These are phyloP conservation scores for Clausena lansium DNA, from an alignment of 345 rosid species.

Conservation along the genomic window DNA sequence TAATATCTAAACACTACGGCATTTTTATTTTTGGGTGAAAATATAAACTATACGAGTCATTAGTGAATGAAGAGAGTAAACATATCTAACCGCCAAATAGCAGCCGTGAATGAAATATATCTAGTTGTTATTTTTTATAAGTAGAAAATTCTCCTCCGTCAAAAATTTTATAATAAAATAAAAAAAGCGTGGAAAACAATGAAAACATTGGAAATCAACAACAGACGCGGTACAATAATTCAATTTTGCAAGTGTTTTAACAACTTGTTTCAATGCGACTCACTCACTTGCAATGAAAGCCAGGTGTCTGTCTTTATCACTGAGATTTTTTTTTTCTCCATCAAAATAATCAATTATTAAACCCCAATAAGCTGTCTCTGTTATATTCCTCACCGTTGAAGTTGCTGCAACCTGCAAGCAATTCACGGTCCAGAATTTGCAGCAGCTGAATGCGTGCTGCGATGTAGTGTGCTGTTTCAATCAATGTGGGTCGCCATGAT, in stretches of 20 bases:
- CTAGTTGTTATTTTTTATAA: background rate
- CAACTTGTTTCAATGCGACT: background rate
- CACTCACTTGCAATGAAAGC: too few relatives aligned
- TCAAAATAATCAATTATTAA: background rate
- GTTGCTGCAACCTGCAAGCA: slow-evolving; percentile 5
- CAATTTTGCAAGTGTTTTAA: slow-evolving; percentile 1
- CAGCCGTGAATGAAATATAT: background rate
- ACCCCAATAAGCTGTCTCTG: slow-evolving; percentile 9
- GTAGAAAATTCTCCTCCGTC: slow-evolving; percentile 20
- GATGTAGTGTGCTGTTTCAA: background rate
- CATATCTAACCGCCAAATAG: background rate
- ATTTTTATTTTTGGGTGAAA: too few relatives aligned
- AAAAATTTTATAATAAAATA: background rate
- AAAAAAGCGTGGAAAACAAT: background rate
- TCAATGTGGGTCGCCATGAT: background rate
- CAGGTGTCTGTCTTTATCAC: slow-evolving; percentile 9
- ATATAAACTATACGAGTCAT: too few relatives aligned
- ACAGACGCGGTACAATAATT: background rate
- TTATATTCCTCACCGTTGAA: background rate
- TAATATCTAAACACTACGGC: too few relatives aligned
- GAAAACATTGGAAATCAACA: slow-evolving; percentile 13
- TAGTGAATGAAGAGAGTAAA: too few relatives aligned
- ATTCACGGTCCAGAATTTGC: slow-evolving; percentile 26
- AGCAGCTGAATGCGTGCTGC: background rate
- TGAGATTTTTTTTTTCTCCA: slow-evolving; percentile 1